Evolutionary conservation across 371 early-diverging fungal species (phyloP), one percentile per base, ranked within the genome.

Genomic region (Lichtheimia ramosa): DNA sequence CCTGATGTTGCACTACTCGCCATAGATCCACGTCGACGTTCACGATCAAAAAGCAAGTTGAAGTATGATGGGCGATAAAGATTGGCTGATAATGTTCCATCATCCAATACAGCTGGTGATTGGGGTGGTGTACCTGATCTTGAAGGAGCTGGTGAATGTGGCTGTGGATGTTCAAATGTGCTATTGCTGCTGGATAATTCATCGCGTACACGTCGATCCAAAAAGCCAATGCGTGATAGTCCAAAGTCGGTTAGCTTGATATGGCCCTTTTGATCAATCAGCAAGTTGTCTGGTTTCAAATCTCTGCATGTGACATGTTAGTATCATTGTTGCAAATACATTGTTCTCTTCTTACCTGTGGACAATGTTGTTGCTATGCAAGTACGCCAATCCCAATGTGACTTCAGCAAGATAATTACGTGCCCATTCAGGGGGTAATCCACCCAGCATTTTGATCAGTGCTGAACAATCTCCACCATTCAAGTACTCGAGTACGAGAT

Each of bases 401-500:
- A 98, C 95, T 72, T 99, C 98, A 8, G 95, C 92, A 49, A 94
- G 74, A 70, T 97, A 99, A 65, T 92, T 95, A 55, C 88, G 85
- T 0, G 95, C 91, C 89, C 94, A 93, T 53, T 92, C 90, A 65
- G 93, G 93, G 23, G 93, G 88, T 56, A 98, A 74, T 56, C 79
- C 77, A 1, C 93, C 94, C 48, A 96, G 70, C 0, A 83, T 85
- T 70, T 96, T 96, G 55, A 97, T 83, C 24, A 98, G 75, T 2
- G 96, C 90, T 10, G 94, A 94, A 53, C 95, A 94, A 73, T 98
- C 98, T 5, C 98, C 98, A n/a, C 98, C 98, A 65, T 94, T 96
- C 43, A 97, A 73, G 66, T 96, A 98, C 65, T 97, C 97, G 87
- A 98, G 89, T 0, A 97, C 97, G 20, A 97, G 75, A 60, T 94